Evolutionary conservation across 1,284 basidiomycete genomes (phyloP).

Genomic region (Rhodotorula sp.): DNA sequence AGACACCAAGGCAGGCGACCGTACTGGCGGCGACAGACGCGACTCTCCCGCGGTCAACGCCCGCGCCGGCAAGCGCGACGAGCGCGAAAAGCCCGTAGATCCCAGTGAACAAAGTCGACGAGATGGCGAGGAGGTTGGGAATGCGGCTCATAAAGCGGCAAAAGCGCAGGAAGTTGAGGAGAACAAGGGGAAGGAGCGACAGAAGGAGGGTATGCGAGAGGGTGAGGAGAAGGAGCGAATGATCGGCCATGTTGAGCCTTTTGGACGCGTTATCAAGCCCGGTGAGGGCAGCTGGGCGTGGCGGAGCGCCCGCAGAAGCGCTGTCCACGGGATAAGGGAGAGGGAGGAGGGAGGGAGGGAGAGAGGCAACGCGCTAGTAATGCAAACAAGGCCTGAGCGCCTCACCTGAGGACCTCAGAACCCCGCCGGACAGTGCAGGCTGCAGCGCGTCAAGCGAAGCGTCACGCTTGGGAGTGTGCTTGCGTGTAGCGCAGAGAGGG

Average conservation of each 20-base stretch:
- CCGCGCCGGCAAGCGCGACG: constrained; percentile 11
- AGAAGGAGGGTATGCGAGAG: constrained; percentile 14
- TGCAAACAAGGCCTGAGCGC: too few relatives aligned
- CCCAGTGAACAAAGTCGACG: neutral
- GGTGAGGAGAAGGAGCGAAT: constrained; percentile 9
- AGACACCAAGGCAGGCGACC: neutral
- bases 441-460: too few relatives aligned
- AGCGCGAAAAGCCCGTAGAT: neutral
- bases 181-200: neutral
- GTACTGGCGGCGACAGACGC: constrained; percentile 1
- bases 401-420: too few relatives aligned
- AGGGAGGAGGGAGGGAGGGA: too few relatives aligned
- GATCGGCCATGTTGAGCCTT: neutral
- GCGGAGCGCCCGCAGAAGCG: too few relatives aligned
- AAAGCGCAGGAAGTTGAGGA: neutral
- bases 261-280: neutral
- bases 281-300: rapidly evolving
- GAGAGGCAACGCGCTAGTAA: too few relatives aligned
- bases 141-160: neutral
- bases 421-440: too few relatives aligned
- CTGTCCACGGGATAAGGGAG: too few relatives aligned
- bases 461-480: too few relatives aligned
- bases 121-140: neutral
- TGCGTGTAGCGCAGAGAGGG: too few relatives aligned
- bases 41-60: neutral